A percentile compares a stretch with the other conserved stretches of the same genome.
Conservation (phyloP, 2,329 filamentous ascomycete genomes). For the Diaporthe nobilis region DNA sequence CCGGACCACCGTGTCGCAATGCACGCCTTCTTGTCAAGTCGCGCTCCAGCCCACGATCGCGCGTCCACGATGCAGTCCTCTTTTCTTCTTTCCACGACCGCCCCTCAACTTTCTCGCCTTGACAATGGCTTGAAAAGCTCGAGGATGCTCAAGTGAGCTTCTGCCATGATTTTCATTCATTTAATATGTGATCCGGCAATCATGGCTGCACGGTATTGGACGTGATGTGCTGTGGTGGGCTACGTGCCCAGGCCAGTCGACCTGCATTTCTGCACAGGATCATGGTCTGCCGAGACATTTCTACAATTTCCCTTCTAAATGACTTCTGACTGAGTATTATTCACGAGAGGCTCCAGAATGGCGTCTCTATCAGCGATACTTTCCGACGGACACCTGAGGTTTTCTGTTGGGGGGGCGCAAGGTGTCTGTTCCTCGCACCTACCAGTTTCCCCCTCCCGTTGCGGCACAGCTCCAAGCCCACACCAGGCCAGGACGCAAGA, state of each 20-base stretch:
- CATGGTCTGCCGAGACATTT: not conserved
- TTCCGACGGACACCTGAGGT: not conserved
- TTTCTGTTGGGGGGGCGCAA: conserved; percentile 3
- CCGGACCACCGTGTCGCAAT: conserved; percentile 29
- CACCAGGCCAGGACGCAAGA: not conserved
- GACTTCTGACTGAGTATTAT: not conserved
- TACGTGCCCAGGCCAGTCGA: not conserved
- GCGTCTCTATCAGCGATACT: not conserved
- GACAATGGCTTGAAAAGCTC: not conserved
- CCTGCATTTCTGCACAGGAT: not conserved
- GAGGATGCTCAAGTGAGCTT: conserved; percentile 25
- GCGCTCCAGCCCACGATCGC: conserved; percentile 35
- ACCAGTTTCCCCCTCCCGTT: not conserved
- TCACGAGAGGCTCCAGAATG: not conserved
- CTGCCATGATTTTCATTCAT: not conserved
- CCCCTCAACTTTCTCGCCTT: not conserved
- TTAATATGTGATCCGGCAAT: not conserved
- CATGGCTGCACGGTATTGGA: not conserved
- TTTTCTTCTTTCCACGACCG: not conserved
- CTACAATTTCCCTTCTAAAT: no score
- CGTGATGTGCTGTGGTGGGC: not conserved
- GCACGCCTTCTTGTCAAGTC: conserved; percentile 29
- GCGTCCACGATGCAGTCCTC: conserved; percentile 34
- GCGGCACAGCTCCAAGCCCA: not conserved
- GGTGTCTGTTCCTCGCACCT: not conserved